Conservation (phyloP, 208 protist species). For the Trypanosoma grayi region DNA sequence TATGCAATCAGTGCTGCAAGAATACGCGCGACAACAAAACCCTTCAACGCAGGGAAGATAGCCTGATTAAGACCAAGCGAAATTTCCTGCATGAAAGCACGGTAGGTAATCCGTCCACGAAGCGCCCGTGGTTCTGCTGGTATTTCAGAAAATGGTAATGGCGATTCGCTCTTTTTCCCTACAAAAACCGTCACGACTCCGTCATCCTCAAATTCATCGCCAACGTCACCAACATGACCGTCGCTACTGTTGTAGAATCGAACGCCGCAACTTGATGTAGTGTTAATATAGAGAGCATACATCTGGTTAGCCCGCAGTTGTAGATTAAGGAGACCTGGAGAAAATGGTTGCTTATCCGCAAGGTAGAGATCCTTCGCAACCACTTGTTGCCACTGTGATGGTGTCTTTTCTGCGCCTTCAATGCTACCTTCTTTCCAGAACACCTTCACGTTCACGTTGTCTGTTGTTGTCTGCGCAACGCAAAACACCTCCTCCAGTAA, state of each 20-base stretch:
- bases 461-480: constrained; percentile 74
- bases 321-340: constrained; percentile 55
- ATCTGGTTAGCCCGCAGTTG: constrained; percentile 67
- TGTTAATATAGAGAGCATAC: constrained; percentile 91
- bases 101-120: constrained; percentile 80
- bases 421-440: constrained; percentile 91
- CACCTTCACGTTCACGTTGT: constrained; percentile 72
- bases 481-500: constrained; percentile 88
- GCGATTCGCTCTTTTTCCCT: constrained; percentile 83
- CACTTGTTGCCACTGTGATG: constrained; percentile 73
- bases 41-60: constrained; percentile 68
- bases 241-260: constrained; percentile 89
- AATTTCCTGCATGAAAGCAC: constrained; percentile 40
- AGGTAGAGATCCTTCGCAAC: constrained; percentile 57
- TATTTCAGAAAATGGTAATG: constrained; percentile 70
- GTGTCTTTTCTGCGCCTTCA: constrained; percentile 60
- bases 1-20: constrained; percentile 83
- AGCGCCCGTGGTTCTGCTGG: constrained; percentile 73
- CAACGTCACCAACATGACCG: constrained; percentile 69
- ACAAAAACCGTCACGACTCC: constrained; percentile 81
- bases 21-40: constrained; percentile 81
- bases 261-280: constrained; percentile 78
- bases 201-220: constrained; percentile 84
- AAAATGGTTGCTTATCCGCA: constrained; percentile 78
- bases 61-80: constrained; percentile 33